phyloP scores from a whole-genome alignment of 1,284 basidiomycete genomes.

The Testicularia cyperi region DNA sequence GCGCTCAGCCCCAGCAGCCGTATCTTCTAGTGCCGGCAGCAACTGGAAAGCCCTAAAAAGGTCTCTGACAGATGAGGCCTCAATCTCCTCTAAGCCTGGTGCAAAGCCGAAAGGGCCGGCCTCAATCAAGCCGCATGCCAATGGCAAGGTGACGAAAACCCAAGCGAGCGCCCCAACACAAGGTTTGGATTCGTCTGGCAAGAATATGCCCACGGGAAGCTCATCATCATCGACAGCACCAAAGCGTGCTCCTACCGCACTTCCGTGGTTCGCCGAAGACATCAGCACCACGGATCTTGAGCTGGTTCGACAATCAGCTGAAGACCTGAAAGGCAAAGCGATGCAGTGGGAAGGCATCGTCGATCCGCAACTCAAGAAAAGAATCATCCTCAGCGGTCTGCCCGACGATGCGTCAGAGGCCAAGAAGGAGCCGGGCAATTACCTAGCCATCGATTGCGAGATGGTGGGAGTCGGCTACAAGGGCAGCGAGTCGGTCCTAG shows the following conservation, averaged over 20 bases:
- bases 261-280: constrained; percentile 58
- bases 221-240: background rate
- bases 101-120: too few relatives aligned
- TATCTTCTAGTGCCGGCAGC: constrained; percentile 35
- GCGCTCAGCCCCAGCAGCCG: too few relatives aligned
- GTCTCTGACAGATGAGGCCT: constrained; percentile 21
- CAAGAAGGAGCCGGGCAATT: constrained; percentile 67
- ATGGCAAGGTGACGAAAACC: too few relatives aligned
- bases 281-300: constrained; percentile 50
- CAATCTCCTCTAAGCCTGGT: too few relatives aligned
- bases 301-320: constrained; percentile 31
- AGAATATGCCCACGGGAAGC: too few relatives aligned
- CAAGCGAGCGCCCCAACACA: too few relatives aligned
- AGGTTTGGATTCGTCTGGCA: too few relatives aligned
- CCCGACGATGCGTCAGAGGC: constrained; percentile 16
- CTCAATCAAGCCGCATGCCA: too few relatives aligned
- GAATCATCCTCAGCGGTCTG: constrained; percentile 42
- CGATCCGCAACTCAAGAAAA: constrained; percentile 37
- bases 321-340: constrained; percentile 12
- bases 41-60: constrained; percentile 54
- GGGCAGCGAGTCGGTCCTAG: constrained; percentile 78
- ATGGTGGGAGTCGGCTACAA: constrained; percentile 92
- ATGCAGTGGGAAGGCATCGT: constrained; percentile 44
- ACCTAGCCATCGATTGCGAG: constrained; percentile 87
- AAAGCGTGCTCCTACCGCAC: constrained; percentile 4